Evolutionary conservation across 2,329 filamentous ascomycete species (phyloP), one percentile per base, ranked within the genome.

Genomic region (Onygenales sp.): DNA sequence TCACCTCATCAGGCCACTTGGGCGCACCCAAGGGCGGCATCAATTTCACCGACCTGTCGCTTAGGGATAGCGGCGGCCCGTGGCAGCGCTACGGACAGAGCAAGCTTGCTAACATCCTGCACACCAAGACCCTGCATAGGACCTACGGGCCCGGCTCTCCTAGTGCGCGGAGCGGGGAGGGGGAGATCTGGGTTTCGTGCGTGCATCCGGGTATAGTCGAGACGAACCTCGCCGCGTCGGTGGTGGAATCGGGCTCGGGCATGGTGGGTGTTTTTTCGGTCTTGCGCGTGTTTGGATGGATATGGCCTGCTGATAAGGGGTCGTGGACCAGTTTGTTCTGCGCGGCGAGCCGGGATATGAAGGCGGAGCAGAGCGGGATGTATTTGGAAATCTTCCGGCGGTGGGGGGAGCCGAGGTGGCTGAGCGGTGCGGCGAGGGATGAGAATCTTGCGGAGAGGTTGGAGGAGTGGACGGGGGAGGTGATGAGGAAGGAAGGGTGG

Each of bases 101-200:
- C 60, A 77, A 77, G 61, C 70, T 75, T 7, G 73, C 69, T 51
- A 76, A 76, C 52, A 63, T 76, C 21, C 63, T 76, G 43, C 71
- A 75, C 58, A 58, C 67, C n/a, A 68, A 63, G 55, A 66, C 63
- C 6, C 55, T 75, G 46, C 57, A 71, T 51, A 63, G 62, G 51
- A 54, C 27, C 17, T 69, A 72, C 55, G 69, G 70, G 1, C 64
- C 58, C 13, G 66, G 62, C 10, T 68, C 65, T 36, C 43, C 53
- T 10, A 57, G 59, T 32, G 60, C 66, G 27, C 53, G 48, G 39
- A 57, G 55, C 14, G 64, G 61, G 1, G 58, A 66, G 41, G 69
- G 69, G 39, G 68, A 72, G 58, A 70, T 75, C 54, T 72, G 69
- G 66, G 55, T 61, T 11, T 60, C 67, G n/a, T 60, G 61, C 21